Evolutionary conservation across 1,284 basidiomycete species (phyloP).

Genomic region (Peniophora sp.): DNA sequence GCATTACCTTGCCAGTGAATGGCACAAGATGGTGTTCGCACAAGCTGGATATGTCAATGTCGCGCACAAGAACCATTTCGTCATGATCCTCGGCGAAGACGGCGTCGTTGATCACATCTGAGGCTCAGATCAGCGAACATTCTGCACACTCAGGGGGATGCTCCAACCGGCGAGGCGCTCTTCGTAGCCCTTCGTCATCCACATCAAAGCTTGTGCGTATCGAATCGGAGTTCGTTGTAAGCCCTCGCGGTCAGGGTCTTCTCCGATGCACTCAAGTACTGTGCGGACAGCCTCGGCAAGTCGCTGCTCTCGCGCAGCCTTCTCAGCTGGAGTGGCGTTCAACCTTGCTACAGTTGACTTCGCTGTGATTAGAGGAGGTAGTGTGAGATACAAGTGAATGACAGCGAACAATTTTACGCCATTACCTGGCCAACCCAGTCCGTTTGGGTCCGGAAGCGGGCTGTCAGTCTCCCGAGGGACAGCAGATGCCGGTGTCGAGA

Average conservation of each 20-base stretch:
- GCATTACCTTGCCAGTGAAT: slow-evolving; percentile 88
- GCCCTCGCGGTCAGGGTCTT: slow-evolving; percentile 94
- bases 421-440: slow-evolving; percentile 89
- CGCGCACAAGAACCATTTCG: slow-evolving; percentile 98
- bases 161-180: slow-evolving; percentile 76
- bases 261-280: slow-evolving; percentile 95
- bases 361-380: slow-evolving; percentile 37
- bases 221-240: slow-evolving; percentile 88
- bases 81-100: slow-evolving; percentile 99
- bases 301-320: slow-evolving; percentile 63
- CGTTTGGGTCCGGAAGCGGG: slow-evolving; percentile 76
- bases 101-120: slow-evolving; percentile 98
- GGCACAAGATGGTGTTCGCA: slow-evolving; percentile 99
- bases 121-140: slow-evolving; percentile 1
- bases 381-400: neutral
- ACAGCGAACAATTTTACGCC: slow-evolving; percentile 13
- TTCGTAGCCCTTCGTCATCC: slow-evolving; percentile 99
- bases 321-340: slow-evolving; percentile 71
- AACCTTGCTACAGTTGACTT: slow-evolving; percentile 86
- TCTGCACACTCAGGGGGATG: neutral
- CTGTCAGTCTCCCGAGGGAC: slow-evolving; percentile 16
- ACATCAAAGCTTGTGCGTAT: slow-evolving; percentile 95
- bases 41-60: slow-evolving; percentile 95
- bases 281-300: slow-evolving; percentile 84
- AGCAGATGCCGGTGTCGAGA: slow-evolving; percentile 46